Evolutionary conservation across 441 rosid species (phyloP).

Genomic region (Brassica hybrid): DNA sequence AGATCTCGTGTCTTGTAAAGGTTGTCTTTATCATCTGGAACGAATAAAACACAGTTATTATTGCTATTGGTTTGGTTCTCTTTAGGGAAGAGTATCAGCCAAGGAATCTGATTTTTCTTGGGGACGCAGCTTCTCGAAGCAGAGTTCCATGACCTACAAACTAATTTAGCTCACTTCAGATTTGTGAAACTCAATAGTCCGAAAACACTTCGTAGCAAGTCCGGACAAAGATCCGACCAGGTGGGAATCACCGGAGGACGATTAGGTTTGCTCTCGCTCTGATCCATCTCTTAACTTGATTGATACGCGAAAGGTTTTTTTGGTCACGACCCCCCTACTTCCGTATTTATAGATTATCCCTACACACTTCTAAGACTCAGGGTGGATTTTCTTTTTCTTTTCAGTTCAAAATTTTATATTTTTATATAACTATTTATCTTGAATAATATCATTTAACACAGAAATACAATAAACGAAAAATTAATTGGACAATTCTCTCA

Average conservation of each 20-base stretch:
- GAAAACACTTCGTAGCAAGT: conserved; percentile 10
- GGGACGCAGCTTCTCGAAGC: conserved; percentile 7
- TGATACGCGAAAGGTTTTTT: background rate
- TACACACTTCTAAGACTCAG: too few relatives aligned
- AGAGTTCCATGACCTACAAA: conserved; percentile 13
- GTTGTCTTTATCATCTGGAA: conserved; percentile 5
- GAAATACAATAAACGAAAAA: too few relatives aligned
- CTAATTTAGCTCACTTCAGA: conserved; percentile 7
- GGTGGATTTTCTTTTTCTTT: too few relatives aligned
- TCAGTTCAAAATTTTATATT: too few relatives aligned
- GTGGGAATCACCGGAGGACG: background rate
- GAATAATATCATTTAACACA: too few relatives aligned
- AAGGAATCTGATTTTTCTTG: conserved; percentile 13
- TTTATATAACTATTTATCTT: too few relatives aligned
- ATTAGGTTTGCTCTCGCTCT: background rate
- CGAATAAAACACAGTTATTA: background rate
- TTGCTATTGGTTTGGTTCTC: background rate
- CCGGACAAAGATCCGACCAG: conserved; percentile 17
- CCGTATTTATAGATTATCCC: too few relatives aligned
- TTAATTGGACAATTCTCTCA: too few relatives aligned
- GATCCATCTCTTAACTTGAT: background rate
- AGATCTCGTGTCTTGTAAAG: conserved; percentile 23
- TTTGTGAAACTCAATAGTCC: background rate
- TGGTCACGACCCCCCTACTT: too few relatives aligned
- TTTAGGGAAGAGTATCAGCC: conserved; percentile 22